phyloP scores from a whole-genome alignment of 2,329 filamentous ascomycete species.

The Macroventuria anomochaeta region DNA sequence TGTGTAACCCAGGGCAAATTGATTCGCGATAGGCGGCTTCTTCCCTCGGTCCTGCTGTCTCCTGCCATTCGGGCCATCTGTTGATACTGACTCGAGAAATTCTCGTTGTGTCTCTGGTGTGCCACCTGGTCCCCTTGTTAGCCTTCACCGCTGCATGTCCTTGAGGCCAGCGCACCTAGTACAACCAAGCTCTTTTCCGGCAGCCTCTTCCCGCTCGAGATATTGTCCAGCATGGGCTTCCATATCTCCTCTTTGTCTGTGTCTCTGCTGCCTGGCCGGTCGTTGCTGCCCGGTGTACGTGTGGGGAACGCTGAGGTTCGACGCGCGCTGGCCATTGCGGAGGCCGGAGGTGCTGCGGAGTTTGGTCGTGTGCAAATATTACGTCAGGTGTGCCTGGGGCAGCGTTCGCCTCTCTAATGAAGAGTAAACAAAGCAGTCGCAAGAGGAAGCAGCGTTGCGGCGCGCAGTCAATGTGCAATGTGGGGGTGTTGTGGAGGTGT shows the following conservation, averaged over 20 bases:
- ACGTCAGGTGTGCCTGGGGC: background rate
- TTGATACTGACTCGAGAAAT: conserved; percentile 67
- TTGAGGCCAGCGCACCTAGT: conserved; percentile 65
- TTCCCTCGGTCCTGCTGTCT: conserved; percentile 60
- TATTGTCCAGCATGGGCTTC: conserved; percentile 90
- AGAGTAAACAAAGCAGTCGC: background rate
- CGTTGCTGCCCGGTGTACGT: conserved; percentile 29
- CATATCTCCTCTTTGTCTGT: conserved; percentile 83
- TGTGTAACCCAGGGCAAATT: conserved; percentile 90
- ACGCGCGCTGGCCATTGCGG: conserved; percentile 44
- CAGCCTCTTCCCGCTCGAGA: conserved; percentile 86
- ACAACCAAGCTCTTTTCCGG: conserved; percentile 92
- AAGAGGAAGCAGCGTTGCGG: conserved; percentile 19
- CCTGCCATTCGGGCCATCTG: conserved; percentile 49
- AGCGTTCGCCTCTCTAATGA: background rate
- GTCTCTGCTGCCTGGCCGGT: conserved; percentile 63
- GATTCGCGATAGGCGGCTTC: conserved; percentile 83
- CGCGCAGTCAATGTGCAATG: conserved; percentile 17
- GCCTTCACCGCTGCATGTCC: conserved; percentile 22
- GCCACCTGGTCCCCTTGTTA: conserved; percentile 64
- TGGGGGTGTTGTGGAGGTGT: conserved; percentile 27
- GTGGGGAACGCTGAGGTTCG: conserved; percentile 42
- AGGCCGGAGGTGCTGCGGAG: conserved; percentile 35
- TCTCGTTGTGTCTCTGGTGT: conserved; percentile 83
- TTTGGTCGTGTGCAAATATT: conserved; percentile 15